Percentiles rank a stretch among this genome's conserved stretches.
Conservation (phyloP, 2,329 filamentous ascomycete genomes). For the Coniochaeta pulveracea region DNA sequence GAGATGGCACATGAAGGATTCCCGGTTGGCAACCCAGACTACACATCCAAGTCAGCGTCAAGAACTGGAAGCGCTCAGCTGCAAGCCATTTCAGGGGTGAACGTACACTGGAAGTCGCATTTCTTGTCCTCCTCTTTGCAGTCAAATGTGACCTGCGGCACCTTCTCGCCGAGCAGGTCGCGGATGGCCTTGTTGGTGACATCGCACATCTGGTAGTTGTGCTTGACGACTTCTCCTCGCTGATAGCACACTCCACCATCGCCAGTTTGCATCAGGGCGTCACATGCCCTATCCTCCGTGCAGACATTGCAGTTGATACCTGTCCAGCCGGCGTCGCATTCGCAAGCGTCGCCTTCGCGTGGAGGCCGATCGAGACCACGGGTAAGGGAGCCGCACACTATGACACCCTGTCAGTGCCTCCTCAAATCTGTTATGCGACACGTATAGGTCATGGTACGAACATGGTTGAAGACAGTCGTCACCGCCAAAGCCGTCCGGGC, state of each 20-base stretch:
- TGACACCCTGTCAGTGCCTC: neutral
- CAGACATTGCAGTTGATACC: slow-evolving; percentile 99
- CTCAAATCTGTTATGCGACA: neutral
- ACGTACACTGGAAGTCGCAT: slow-evolving; percentile 90
- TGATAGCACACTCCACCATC: slow-evolving; percentile 86
- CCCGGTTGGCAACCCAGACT: slow-evolving; percentile 91
- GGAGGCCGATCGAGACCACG: slow-evolving; percentile 70
- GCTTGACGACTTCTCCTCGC: slow-evolving; percentile 78
- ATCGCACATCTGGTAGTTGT: slow-evolving; percentile 96
- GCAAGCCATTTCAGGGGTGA: neutral
- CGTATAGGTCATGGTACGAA: slow-evolving; percentile 22
- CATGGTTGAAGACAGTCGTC: slow-evolving; percentile 82
- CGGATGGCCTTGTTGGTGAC: slow-evolving; percentile 94
- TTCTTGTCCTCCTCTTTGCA: slow-evolving; percentile 64
- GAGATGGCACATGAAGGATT: slow-evolving; percentile 94
- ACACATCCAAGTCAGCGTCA: slow-evolving; percentile 6
- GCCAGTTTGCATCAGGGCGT: slow-evolving; percentile 73
- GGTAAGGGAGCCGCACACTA: slow-evolving; percentile 76
- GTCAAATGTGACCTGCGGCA: slow-evolving; percentile 88
- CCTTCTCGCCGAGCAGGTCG: slow-evolving; percentile 70
- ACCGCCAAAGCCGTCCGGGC: slow-evolving; percentile 84
- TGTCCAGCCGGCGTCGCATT: slow-evolving; percentile 87
- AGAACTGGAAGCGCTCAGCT: neutral
- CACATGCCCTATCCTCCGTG: slow-evolving; percentile 69
- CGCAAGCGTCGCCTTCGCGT: slow-evolving; percentile 59